A percentile compares a stretch with the other conserved stretches of the same genome.
These are phyloP conservation scores for Cladosporium sp. DNA, from an alignment of 2,329 filamentous ascomycete species.

Conservation along the genomic window DNA sequence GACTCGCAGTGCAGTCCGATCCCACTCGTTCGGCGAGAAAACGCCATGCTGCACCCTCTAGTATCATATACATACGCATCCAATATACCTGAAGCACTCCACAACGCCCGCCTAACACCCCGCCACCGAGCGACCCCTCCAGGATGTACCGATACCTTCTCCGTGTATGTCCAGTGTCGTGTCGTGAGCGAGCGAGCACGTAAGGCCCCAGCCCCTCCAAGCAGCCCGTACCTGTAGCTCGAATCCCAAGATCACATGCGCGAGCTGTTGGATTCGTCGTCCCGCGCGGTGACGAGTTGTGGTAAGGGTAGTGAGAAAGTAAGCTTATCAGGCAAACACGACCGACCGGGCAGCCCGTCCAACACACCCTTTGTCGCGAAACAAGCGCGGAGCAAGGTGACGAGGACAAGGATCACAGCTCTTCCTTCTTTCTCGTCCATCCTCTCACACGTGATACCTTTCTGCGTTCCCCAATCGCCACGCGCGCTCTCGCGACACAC, in stretches of 20 bases:
- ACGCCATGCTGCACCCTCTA: background rate
- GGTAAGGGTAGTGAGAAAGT: background rate
- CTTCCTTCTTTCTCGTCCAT: background rate
- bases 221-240: conserved; percentile 9
- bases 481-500: background rate
- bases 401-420: conserved; percentile 2
- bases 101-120: background rate
- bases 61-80: conserved; percentile 2
- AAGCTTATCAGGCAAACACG: conserved; percentile 17
- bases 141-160: background rate
- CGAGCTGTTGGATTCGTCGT: background rate
- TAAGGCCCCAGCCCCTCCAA: conserved; percentile 3
- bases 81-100: conserved; percentile 19
- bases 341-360: background rate
- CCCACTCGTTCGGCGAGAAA: background rate
- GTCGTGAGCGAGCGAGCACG: background rate
- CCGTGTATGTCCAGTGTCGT: background rate
- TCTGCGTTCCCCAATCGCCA: background rate
- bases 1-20: background rate
- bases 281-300: conserved; percentile 2
- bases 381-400: conserved; percentile 7
- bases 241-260: conserved; percentile 10
- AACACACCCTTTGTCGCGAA: conserved; percentile 6
- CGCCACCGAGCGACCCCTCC: conserved; percentile 4
- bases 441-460: background rate